Base-by-base conservation (phyloP, 805 yeast genomes). In the Cyberlindnera mycetangii region DNA sequence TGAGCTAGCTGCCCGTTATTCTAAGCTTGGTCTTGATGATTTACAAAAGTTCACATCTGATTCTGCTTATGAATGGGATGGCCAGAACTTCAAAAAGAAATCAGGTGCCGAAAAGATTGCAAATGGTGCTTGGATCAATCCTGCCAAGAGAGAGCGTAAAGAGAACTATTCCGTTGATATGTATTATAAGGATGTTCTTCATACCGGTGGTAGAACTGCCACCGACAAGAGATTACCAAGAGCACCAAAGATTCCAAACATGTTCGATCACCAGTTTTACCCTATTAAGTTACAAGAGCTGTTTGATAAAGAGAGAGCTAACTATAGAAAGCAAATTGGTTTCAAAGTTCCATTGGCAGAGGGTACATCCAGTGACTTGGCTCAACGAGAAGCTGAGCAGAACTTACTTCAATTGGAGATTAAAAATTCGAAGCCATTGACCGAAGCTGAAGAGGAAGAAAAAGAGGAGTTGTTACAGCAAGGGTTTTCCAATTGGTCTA, bases 201-300 rank as follows among this genome's bases (percentile, higher is more conserved):
- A 82, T 54, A 77, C 89, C 2, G 89, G 92, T 6, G 81, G 85
- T 37, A 72, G 85, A 55, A 61, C 81, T 0, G 39, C 65, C 0
- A 55, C 61, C 7, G 60, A 70, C 42, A 68, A 69, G 41, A 71
- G 76, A 9, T 85, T 83, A 2, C 93, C 95, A 15, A 78, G 76
- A 50, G 87, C 95, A 35, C 97, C 98, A 30, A 88, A 84, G 59
- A 93, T 88, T 55, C 69, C 86, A 48, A 81, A 80, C 47, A 71
- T 88, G 32, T 87, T 85, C 60, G 96, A 93, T 59, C 97, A 90
- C 65, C 99, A 93, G 65, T 88, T 93, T 56, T 87, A 76, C 62
- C 89, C 96, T 1, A 74, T 82, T n/a, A 76, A 85, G 59, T 68
- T 93, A 37, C 72, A 77, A 51, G 89, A 85, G 44, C 62, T 93